These are phyloP conservation scores for Echria macrotheca DNA, from an alignment of 495 filamentous ascomycete genomes.

Conservation along the genomic window DNA sequence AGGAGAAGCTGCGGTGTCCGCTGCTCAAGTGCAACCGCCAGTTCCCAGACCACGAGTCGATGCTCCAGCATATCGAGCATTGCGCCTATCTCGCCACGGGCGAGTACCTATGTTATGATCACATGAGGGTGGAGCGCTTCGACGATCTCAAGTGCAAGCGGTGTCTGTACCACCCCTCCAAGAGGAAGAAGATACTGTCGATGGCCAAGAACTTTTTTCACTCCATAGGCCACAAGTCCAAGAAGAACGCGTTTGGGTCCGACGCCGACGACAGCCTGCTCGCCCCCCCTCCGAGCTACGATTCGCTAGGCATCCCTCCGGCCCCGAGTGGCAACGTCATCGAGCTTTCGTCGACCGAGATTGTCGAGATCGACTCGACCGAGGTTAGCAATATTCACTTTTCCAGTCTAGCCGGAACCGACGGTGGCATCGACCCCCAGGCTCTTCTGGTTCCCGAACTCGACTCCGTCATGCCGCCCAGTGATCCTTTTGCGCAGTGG, in stretches of 20 bases:
- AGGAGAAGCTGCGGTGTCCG: conserved; percentile 40
- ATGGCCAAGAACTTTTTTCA: conserved; percentile 47
- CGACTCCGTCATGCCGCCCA: conserved; percentile 21
- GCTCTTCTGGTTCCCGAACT: conserved; percentile 27
- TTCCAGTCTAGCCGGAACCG: conserved; percentile 7
- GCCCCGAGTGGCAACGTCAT: conserved; percentile 7
- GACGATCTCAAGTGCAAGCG: conserved; percentile 42
- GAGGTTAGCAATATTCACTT: conserved; percentile 25
- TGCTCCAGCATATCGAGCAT: conserved; percentile 40
- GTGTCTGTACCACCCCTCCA: conserved; percentile 41
- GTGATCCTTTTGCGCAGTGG: conserved; percentile 18
- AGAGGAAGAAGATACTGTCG: conserved; percentile 40
- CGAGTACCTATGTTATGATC: conserved; percentile 45
- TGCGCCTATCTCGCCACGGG: conserved; percentile 38
- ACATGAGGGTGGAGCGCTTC: conserved; percentile 43
- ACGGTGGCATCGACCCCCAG: conserved; percentile 27
- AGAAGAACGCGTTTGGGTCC: conserved; percentile 14
- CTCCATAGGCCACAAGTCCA: conserved; percentile 40
- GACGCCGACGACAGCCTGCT: conserved; percentile 16
- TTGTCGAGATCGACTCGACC: conserved; percentile 42
- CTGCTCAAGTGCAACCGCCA: conserved; percentile 36
- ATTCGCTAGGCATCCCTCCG: conserved; percentile 27
- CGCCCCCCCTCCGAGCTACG: conserved; percentile 39
- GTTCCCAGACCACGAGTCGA: conserved; percentile 39
- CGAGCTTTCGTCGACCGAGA: conserved; percentile 39